Evolutionary conservation across 371 early-diverging fungal species (phyloP).

Genomic region (Synchytrium microbalum): DNA sequence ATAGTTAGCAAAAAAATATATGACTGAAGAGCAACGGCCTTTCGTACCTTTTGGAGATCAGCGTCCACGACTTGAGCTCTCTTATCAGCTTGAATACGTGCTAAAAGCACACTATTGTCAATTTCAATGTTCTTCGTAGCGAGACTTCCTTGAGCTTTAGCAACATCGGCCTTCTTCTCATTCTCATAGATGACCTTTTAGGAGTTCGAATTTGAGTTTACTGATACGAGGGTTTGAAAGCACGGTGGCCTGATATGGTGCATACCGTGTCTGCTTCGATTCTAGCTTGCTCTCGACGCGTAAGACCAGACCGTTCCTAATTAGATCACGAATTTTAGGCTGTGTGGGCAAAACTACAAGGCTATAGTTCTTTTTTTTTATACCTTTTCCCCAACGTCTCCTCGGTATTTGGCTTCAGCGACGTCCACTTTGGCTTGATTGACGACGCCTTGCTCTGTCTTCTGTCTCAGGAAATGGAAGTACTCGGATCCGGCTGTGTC

Average conservation of each 20-base stretch:
- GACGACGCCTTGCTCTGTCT: slow-evolving; percentile 43
- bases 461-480: slow-evolving; percentile 39
- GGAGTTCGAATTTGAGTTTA: neutral
- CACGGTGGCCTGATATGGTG: too few relatives aligned
- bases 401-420: slow-evolving; percentile 35
- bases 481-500: slow-evolving; percentile 37
- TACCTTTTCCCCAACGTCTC: slow-evolving; percentile 37
- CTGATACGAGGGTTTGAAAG: too few relatives aligned
- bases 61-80: slow-evolving; percentile 29
- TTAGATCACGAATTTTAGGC: neutral
- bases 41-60: slow-evolving; percentile 37
- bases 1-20: too few relatives aligned
- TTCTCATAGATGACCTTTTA: slow-evolving; percentile 36
- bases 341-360: too few relatives aligned
- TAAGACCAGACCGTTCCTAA: slow-evolving; percentile 36
- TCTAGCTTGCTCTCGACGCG: slow-evolving; percentile 23
- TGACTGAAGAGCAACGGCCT: too few relatives aligned
- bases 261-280: slow-evolving; percentile 26
- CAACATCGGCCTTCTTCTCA: slow-evolving; percentile 28
- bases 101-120: slow-evolving; percentile 30
- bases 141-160: slow-evolving; percentile 29
- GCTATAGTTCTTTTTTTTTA: too few relatives aligned
- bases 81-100: slow-evolving; percentile 42
- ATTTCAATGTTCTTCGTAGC: slow-evolving; percentile 25
- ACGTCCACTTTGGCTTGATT: slow-evolving; percentile 53